Base-by-base conservation (phyloP, 1,139 yeast species). In the Meyerozyma carpophila region DNA sequence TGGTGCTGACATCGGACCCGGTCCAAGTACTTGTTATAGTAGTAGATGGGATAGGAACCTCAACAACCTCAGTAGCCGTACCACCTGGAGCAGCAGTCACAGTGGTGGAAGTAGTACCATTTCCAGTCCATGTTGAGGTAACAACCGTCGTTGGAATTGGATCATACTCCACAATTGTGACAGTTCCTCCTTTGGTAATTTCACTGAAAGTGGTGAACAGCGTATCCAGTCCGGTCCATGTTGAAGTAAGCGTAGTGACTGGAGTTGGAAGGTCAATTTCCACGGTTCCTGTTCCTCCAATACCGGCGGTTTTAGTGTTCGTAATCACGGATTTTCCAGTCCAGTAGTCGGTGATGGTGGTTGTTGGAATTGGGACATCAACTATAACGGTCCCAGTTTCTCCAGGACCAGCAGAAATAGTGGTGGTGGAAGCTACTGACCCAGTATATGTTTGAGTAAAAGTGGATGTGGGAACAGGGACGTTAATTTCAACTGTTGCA, bases 251-350 rank as follows among this genome's bases (percentile, higher is more conserved):
- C 0, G 63, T 55, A 4, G 44, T 43, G 4, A 55, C 53, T 14
- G 59, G 57, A n/a, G 47, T 43, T 9, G 63, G 61, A 9, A 49
- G 50, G 4, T 47, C 43, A 13, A 56, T 51, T 8, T 43, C 45
- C 24, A 57, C 54, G 1, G 62, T 53, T 13, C 41, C 51, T 2
- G 57, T 53, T 4, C 47, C 46, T 18, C 47, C 52, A 10, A 37
- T 39, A 0, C 26, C 20, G 4, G 48, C 37, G 10, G 38, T 26
- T 8, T 21, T 10, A 5, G 41, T 14, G 11, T 20, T 37, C 7
- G 43, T 40, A 13, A n/a, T 10, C 3, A 8, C 10, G 14, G n/a
- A 9, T 8, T 9, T 8, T 14, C 36, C 36, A 9, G 36, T 32
- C 36, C 36, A 32, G 14, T 9, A 10, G 8, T n/a, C n/a, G 32